phyloP scores from a whole-genome alignment of 345 rosid genomes.

The Melaleuca alternifolia region DNA sequence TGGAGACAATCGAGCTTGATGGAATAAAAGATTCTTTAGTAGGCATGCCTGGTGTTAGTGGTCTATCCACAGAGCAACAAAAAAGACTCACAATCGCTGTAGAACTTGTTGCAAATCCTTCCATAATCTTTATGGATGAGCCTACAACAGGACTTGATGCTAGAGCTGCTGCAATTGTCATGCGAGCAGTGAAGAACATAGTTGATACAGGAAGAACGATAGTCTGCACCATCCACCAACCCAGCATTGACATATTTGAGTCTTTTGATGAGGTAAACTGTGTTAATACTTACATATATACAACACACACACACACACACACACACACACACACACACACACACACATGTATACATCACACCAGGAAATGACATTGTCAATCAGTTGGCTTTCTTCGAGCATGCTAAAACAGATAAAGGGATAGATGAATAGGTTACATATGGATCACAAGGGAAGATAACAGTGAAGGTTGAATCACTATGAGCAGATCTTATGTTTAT shows the following conservation, averaged over 20 bases:
- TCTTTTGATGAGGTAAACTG: conserved; percentile 64
- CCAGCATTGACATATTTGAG: conserved; percentile 77
- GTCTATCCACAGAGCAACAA: conserved; percentile 75
- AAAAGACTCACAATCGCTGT: conserved; percentile 72
- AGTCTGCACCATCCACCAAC: conserved; percentile 80
- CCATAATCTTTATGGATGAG: conserved; percentile 79
- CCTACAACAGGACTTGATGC: conserved; percentile 85
- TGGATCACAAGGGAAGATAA: neutral
- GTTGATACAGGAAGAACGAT: conserved; percentile 74
- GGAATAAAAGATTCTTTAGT: conserved; percentile 58
- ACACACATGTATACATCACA: too few species aligned
- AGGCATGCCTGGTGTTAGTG: conserved; percentile 47
- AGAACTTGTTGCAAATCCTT: conserved; percentile 79
- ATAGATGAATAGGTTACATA: neutral
- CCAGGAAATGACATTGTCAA: neutral
- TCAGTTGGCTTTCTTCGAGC: neutral
- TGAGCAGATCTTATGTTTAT: neutral
- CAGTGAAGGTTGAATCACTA: neutral
- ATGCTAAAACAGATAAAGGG: neutral
- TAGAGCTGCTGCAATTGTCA: conserved; percentile 75
- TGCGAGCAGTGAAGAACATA: conserved; percentile 71
- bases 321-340: neutral
- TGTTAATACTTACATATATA: neutral
- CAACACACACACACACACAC: neutral
- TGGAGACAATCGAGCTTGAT: conserved; percentile 65